phyloP scores from a whole-genome alignment of 495 filamentous ascomycete species.

The Penicillium riverlandense region DNA sequence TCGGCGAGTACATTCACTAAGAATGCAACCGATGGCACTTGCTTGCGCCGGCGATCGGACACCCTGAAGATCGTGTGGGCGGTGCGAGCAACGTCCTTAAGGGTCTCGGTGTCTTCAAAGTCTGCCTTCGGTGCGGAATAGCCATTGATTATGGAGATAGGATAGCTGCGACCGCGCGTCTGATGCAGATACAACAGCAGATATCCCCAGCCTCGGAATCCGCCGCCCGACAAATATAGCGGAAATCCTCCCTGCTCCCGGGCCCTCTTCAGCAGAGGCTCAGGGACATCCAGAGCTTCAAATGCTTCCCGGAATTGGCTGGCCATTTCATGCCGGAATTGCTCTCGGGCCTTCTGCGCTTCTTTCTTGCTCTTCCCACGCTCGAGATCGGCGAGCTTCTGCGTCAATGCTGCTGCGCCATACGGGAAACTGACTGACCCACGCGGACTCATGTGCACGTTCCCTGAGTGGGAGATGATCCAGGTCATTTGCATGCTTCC shows the following conservation, averaged over 20 bases:
- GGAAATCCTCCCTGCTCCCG: slow-evolving; percentile 49
- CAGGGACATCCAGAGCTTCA: slow-evolving; percentile 46
- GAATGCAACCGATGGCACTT: slow-evolving; percentile 78
- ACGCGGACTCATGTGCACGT: slow-evolving; percentile 42
- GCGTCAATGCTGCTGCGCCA: slow-evolving; percentile 72
- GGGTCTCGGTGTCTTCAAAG: slow-evolving; percentile 54
- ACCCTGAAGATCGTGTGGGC: slow-evolving; percentile 63
- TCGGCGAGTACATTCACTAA: slow-evolving; percentile 65
- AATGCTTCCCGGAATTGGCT: slow-evolving; percentile 56
- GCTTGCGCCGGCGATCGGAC: slow-evolving; percentile 69
- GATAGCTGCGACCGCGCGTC: slow-evolving; percentile 64
- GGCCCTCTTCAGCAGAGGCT: slow-evolving; percentile 36
- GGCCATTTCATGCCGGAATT: slow-evolving; percentile 51
- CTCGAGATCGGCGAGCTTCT: slow-evolving; percentile 47
- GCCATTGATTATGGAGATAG: slow-evolving; percentile 78
- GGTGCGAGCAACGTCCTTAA: slow-evolving; percentile 44
- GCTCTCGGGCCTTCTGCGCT: slow-evolving; percentile 19
- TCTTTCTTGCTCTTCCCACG: slow-evolving; percentile 23
- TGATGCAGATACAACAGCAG: slow-evolving; percentile 57
- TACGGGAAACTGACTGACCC: slow-evolving; percentile 62
- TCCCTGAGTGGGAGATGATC: slow-evolving; percentile 52
- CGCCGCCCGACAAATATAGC: slow-evolving; percentile 79
- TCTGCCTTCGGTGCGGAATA: slow-evolving; percentile 55
- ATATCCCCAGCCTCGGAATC: slow-evolving; percentile 87
- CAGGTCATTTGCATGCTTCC: slow-evolving; percentile 90